Conservation (phyloP, 345 rosid genomes). For the Lepidium sativum region DNA sequence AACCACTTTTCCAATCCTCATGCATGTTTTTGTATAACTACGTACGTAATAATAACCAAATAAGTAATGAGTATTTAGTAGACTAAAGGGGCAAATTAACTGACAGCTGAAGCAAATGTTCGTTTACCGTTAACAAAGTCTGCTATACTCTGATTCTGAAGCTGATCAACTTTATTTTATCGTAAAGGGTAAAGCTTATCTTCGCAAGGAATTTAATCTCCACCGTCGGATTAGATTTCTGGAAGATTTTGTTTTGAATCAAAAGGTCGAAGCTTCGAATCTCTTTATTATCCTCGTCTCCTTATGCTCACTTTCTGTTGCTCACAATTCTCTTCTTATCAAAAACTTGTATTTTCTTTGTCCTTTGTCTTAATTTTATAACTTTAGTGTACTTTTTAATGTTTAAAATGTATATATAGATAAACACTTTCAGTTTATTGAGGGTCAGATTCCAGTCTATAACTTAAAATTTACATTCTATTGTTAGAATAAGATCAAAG, state of each 20-base stretch:
- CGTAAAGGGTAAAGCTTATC: background rate
- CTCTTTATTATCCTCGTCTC: constrained; percentile 12
- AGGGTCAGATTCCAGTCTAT: too few species aligned
- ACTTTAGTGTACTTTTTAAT: background rate
- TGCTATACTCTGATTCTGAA: constrained; percentile 10
- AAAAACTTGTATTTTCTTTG: background rate
- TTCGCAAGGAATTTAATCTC: background rate
- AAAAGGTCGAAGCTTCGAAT: constrained; percentile 5
- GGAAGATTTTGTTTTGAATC: background rate
- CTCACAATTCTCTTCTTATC: constrained; percentile 13
- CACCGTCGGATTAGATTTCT: constrained; percentile 13
- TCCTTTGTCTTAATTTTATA: background rate
- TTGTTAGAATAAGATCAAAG: background rate
- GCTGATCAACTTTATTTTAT: background rate
- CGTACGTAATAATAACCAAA: constrained; percentile 1
- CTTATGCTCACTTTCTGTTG: constrained; percentile 10
- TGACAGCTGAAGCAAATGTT: constrained; percentile 10
- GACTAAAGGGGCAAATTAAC: background rate
- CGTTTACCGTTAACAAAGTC: constrained; percentile 12
- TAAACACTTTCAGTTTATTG: background rate
- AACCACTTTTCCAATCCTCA: background rate
- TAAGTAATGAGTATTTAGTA: background rate
- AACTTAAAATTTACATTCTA: too few species aligned
- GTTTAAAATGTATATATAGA: background rate
- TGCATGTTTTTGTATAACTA: background rate